phyloP scores from a whole-genome alignment of 495 filamentous ascomycete genomes.

The Penicillium verhagenii region DNA sequence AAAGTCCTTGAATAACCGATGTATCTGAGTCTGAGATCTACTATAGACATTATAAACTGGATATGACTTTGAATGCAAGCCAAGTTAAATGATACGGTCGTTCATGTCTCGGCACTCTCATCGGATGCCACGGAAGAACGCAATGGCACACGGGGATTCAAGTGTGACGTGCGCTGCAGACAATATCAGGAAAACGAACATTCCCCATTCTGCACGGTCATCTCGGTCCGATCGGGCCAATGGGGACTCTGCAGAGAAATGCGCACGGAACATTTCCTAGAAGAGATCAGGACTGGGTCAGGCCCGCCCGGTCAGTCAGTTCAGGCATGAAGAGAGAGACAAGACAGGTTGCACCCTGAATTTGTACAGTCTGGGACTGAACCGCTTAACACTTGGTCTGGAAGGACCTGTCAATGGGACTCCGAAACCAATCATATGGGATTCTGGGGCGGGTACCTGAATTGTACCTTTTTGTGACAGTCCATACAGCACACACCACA shows the following conservation, averaged over 20 bases:
- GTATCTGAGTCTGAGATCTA: not conserved
- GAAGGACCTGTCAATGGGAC: constrained; percentile 28
- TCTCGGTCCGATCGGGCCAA: constrained; percentile 18
- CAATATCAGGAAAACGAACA: not conserved
- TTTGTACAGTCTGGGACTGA: not conserved
- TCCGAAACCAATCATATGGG: constrained; percentile 18
- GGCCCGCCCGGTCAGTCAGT: not conserved
- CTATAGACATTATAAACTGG: too few species aligned
- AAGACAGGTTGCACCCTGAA: constrained; percentile 8
- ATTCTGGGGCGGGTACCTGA: constrained; percentile 27
- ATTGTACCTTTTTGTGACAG: constrained; percentile 13
- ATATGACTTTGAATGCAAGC: too few species aligned
- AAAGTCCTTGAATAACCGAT: not conserved
- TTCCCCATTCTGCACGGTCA: not conserved
- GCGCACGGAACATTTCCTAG: constrained; percentile 13
- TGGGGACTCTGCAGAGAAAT: not conserved
- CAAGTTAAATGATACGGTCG: too few species aligned
- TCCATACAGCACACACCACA: constrained; percentile 6
- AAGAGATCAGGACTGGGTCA: constrained; percentile 1
- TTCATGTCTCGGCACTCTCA: constrained; percentile 3
- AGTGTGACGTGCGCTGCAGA: constrained; percentile 19
- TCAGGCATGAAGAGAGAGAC: not conserved
- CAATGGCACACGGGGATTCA: constrained; percentile 14
- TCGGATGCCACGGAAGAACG: constrained; percentile 22
- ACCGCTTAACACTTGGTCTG: constrained; percentile 13